Percentiles rank a stretch among this genome's conserved stretches.
Evolutionary conservation across 176 grass and related monocot genomes (phyloP).

Genomic region (Aegilops umbellulata): DNA sequence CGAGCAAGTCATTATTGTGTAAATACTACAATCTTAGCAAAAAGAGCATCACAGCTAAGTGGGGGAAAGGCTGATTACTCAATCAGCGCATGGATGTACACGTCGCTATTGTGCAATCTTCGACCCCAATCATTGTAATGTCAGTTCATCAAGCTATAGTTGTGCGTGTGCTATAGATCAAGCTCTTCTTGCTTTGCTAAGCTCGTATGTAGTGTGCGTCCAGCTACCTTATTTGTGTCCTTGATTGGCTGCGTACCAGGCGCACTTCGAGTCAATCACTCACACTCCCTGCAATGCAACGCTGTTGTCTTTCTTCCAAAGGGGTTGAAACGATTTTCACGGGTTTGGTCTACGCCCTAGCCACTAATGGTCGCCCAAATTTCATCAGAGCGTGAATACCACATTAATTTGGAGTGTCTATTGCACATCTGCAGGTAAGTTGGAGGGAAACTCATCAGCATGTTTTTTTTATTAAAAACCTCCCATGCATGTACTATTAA

Average conservation of each 20-base stretch:
- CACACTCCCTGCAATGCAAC: not conserved
- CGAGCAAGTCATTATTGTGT: not conserved
- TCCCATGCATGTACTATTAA: too few relatives aligned
- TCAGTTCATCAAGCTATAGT: conserved; percentile 11
- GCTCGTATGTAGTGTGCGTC: not conserved
- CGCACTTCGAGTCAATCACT: not conserved
- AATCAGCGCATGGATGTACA: not conserved
- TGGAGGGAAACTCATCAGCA: too few relatives aligned
- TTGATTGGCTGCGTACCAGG: too few relatives aligned
- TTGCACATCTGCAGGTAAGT: too few relatives aligned
- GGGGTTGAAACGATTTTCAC: not conserved
- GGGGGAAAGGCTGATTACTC: not conserved
- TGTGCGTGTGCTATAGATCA: not conserved
- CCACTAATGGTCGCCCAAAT: too few relatives aligned
- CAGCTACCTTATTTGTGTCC: too few relatives aligned
- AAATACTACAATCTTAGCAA: too few relatives aligned
- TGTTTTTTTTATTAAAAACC: too few relatives aligned
- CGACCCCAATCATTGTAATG: conserved; percentile 12
- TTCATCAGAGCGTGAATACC: too few relatives aligned
- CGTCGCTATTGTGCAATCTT: conserved; percentile 12
- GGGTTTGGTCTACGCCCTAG: not conserved
- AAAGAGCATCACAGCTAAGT: conserved; percentile 9
- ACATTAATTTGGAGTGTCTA: too few relatives aligned
- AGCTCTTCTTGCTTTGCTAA: not conserved
- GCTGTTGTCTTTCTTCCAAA: not conserved